These are phyloP conservation scores for Mycena crocata DNA, from an alignment of 768 basidiomycete species.

Conservation along the genomic window DNA sequence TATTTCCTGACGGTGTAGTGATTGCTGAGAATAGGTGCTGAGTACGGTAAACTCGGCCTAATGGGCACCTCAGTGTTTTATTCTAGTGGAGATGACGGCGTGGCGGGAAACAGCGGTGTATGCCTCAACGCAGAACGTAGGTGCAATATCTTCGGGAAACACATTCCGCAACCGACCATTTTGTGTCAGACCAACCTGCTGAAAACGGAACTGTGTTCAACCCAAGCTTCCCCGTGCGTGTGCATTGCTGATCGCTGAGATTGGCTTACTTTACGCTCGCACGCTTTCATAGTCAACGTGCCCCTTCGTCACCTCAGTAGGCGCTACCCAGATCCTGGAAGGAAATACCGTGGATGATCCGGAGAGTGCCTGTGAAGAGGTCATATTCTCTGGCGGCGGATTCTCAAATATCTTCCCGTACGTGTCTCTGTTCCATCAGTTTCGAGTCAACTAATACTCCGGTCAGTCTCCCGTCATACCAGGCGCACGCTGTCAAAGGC, in stretches of 20 bases:
- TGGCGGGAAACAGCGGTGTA: slow-evolving; percentile 47
- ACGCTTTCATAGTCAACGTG: slow-evolving; percentile 51
- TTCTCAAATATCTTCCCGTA: slow-evolving; percentile 59
- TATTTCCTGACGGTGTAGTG: background rate
- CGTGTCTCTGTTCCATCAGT: slow-evolving; percentile 9
- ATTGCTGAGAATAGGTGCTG: slow-evolving; percentile 14
- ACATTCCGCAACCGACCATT: too few species aligned
- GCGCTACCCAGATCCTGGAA: slow-evolving; percentile 61
- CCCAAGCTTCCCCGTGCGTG: slow-evolving; percentile 35
- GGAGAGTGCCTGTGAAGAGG: slow-evolving; percentile 58
- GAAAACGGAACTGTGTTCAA: slow-evolving; percentile 39
- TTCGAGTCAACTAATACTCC: background rate
- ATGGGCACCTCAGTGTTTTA: slow-evolving; percentile 52
- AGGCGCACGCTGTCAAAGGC: slow-evolving; percentile 51
- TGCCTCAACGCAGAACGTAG: slow-evolving; percentile 37
- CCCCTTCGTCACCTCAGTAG: slow-evolving; percentile 64
- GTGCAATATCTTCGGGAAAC: background rate
- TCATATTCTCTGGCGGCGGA: slow-evolving; percentile 64
- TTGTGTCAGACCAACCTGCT: slow-evolving; percentile 31
- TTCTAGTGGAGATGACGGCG: slow-evolving; percentile 50
- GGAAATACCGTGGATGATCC: slow-evolving; percentile 56
- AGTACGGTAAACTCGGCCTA: slow-evolving; percentile 47
- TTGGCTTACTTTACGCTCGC: background rate
- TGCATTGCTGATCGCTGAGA: background rate
- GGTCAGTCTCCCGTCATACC: slow-evolving; percentile 57